These are phyloP conservation scores for Chlamydomonas reinhardtii DNA, from an alignment of 163 green algal species.

Conservation along the genomic window DNA sequence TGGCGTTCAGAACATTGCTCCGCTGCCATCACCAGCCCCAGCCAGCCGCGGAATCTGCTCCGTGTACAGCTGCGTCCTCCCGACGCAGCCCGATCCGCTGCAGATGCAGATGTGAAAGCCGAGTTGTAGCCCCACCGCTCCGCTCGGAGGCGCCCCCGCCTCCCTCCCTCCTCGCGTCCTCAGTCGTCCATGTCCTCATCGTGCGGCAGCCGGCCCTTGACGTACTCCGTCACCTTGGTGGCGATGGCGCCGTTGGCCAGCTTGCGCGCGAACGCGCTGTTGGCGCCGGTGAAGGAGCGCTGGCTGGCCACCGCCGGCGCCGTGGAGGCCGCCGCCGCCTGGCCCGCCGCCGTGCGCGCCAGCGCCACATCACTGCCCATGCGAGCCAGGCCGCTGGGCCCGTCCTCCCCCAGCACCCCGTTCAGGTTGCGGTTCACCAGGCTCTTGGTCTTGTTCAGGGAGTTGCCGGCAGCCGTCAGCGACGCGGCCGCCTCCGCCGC, in stretches of 20 bases:
- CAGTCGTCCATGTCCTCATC: constrained; percentile 14
- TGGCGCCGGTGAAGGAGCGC: constrained; percentile 34
- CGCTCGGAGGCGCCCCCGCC: no score
- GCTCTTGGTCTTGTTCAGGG: constrained; percentile 31
- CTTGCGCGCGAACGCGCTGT: constrained; percentile 41
- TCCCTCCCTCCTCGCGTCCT: not conserved
- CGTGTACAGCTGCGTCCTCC: no score
- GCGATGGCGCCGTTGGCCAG: constrained; percentile 54
- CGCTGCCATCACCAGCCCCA: no score
- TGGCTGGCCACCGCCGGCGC: constrained; percentile 12
- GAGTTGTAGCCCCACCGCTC: no score
- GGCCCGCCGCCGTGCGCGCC: constrained; percentile 17
- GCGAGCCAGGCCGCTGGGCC: not conserved
- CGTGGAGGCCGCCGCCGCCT: not conserved
- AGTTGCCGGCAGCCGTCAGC: not conserved
- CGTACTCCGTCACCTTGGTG: constrained; percentile 53
- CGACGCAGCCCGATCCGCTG: no score
- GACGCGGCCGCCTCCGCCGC: not conserved
- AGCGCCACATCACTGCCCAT: constrained; percentile 29
- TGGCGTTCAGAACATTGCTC: no score
- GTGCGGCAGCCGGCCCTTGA: constrained; percentile 27
- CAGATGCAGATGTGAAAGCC: no score
- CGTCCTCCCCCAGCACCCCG: constrained; percentile 12
- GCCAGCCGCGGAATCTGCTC: no score
- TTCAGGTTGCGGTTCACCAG: constrained; percentile 41